Conservation (phyloP, 352 stramenopile genomes). For the Phytophthora hibernalis region DNA sequence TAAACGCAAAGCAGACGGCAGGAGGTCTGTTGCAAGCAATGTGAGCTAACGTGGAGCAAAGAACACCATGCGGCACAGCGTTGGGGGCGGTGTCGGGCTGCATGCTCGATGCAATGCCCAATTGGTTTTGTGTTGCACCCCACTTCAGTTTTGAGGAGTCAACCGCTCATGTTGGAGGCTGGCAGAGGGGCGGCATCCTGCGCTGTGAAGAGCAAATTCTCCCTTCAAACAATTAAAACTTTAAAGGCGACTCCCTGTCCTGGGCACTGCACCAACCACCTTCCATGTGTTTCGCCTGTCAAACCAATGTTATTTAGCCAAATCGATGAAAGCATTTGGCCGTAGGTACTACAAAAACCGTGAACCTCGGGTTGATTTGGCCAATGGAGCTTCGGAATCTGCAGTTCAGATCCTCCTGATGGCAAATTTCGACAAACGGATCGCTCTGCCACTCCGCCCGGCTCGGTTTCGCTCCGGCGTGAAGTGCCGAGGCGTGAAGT, state of each 20-base stretch:
- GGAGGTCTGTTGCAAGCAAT: constrained; percentile 1
- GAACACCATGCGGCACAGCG: not conserved
- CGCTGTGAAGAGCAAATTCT: not conserved
- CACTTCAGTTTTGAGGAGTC: not conserved
- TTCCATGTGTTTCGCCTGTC: constrained; percentile 12
- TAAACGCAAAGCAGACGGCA: not conserved
- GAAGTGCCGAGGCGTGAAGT: constrained; percentile 8
- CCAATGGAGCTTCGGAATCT: constrained; percentile 8
- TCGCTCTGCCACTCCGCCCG: constrained; percentile 22
- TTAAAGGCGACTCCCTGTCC: not conserved
- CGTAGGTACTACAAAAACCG: constrained; percentile 7
- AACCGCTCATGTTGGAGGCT: not conserved
- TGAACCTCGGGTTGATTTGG: not conserved
- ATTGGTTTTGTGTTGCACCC: too few relatives aligned
- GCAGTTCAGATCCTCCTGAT: constrained; percentile 13
- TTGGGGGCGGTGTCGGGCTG: not conserved
- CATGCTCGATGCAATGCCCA: too few relatives aligned
- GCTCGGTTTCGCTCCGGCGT: constrained; percentile 6
- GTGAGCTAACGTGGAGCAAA: constrained; percentile 16
- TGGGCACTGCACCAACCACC: not conserved
- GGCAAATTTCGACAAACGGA: constrained; percentile 18
- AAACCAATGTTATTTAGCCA: not conserved
- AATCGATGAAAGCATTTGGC: constrained; percentile 3
- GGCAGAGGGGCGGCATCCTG: too few relatives aligned
- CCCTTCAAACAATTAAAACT: constrained; percentile 19